phyloP scores from a whole-genome alignment of 106 monocot genomes.

The Amphibolis antarctica region DNA sequence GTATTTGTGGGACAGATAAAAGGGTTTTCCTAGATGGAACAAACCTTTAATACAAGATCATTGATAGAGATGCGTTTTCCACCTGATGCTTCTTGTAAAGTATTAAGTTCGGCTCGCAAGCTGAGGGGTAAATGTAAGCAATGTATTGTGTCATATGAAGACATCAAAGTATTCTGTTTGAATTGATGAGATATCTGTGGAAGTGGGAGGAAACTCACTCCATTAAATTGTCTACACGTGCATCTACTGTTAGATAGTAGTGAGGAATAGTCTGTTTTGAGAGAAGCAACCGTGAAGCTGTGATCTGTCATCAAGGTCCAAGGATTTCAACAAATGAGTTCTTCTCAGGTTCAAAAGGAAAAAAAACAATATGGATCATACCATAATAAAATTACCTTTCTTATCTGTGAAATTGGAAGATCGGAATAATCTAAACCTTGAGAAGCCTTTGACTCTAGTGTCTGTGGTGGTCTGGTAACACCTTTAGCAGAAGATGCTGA shows the following conservation, averaged over 20 bases:
- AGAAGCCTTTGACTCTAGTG: slow-evolving; percentile 17
- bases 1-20: background rate
- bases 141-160: background rate
- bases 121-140: slow-evolving; percentile 14
- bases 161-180: background rate
- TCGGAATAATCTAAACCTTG: slow-evolving; percentile 52
- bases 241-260: slow-evolving; percentile 90
- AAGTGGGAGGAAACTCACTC: slow-evolving; percentile 33
- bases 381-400: slow-evolving; percentile 42
- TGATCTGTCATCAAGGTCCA: slow-evolving; percentile 49
- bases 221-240: slow-evolving; percentile 84
- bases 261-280: slow-evolving; percentile 98
- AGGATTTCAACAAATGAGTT: slow-evolving; percentile 3
- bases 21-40: background rate
- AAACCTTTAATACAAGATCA: slow-evolving; percentile 96
- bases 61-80: slow-evolving; percentile 82
- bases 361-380: background rate
- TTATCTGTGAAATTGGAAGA: slow-evolving; percentile 73
- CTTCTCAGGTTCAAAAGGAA: background rate
- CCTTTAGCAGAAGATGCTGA: slow-evolving; percentile 38
- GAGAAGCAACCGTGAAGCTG: slow-evolving; percentile 71
- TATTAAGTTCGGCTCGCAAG: slow-evolving; percentile 61
- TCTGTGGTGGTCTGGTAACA: slow-evolving; percentile 7
- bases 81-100: slow-evolving; percentile 81
- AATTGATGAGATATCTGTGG: background rate